Percentiles rank a stretch among this genome's conserved stretches.
These are phyloP conservation scores for Vitis rotundifolia DNA, from an alignment of 164 flowering plant species.

Conservation along the genomic window DNA sequence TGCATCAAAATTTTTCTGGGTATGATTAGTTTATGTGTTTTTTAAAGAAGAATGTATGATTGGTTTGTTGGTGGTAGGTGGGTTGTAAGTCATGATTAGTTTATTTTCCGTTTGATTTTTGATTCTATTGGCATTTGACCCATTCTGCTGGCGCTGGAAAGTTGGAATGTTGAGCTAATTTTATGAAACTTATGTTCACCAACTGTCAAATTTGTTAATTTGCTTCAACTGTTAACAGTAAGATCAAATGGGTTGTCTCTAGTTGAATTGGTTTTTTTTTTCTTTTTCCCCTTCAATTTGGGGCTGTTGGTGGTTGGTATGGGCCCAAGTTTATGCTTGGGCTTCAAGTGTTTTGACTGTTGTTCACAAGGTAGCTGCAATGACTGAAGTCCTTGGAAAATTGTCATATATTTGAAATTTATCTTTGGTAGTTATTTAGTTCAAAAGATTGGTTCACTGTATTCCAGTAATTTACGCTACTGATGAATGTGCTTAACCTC, in stretches of 20 bases:
- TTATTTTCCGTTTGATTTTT: not conserved
- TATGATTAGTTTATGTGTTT: slow-evolving; percentile 18
- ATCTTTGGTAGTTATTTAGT: not conserved
- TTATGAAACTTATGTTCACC: too few relatives aligned
- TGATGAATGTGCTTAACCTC: too few relatives aligned
- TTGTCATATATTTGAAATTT: not conserved
- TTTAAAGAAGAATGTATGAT: not conserved
- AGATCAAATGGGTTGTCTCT: not conserved
- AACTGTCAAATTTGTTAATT: not conserved
- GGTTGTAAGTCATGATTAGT: not conserved
- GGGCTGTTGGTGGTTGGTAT: not conserved
- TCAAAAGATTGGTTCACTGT: not conserved
- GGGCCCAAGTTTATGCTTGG: not conserved
- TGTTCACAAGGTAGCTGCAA: not conserved
- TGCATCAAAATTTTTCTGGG: slow-evolving; percentile 81
- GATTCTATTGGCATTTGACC: not conserved
- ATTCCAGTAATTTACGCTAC: not conserved
- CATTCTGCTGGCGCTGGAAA: too few relatives aligned
- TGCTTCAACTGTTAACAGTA: not conserved
- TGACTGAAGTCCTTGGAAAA: not conserved
- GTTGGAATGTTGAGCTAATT: too few relatives aligned
- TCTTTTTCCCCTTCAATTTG: not conserved
- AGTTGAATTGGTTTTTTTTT: not conserved
- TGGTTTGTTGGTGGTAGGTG: too few relatives aligned
- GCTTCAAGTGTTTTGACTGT: not conserved